These are phyloP conservation scores for Stephanodiscus minutulus DNA, from an alignment of 108 stramenopile genomes.

Conservation along the genomic window DNA sequence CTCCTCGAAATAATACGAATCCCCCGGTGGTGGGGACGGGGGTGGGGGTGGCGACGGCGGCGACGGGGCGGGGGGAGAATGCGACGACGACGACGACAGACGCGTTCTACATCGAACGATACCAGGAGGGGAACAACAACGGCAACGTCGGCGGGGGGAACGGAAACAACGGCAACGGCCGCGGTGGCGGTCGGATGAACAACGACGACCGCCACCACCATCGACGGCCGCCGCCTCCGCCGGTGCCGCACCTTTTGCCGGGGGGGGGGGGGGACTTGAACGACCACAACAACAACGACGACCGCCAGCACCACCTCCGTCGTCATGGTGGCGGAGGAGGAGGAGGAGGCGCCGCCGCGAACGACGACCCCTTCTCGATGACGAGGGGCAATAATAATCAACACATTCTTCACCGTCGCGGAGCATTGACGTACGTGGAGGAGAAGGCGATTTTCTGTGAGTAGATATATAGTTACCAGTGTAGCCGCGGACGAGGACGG, in stretches of 20 bases:
- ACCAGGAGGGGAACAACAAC: background rate
- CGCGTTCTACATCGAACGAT: conserved; percentile 22
- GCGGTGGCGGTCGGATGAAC: too few relatives aligned
- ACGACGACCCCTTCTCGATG: background rate
- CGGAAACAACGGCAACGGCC: background rate
- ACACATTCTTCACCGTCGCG: too few relatives aligned
- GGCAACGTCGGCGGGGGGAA: background rate
- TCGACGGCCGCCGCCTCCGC: too few relatives aligned
- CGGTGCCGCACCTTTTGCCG: too few relatives aligned
- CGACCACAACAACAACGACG: too few relatives aligned
- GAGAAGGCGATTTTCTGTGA: conserved; percentile 66
- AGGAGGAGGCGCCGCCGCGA: background rate
- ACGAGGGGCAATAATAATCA: conserved; percentile 3
- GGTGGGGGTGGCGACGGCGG: background rate
- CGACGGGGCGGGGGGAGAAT: background rate
- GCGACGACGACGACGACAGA: conserved; percentile 8
- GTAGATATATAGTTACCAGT: background rate
- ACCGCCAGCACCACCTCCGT: background rate
- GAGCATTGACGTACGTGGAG: conserved; percentile 65
- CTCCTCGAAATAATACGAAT: too few relatives aligned
- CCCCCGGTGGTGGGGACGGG: background rate
- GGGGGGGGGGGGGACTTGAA: too few relatives aligned
- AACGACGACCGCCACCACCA: too few relatives aligned
- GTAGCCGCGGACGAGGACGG: background rate
- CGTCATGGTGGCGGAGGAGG: background rate